phyloP scores from a whole-genome alignment of 768 basidiomycete genomes.

The Tylopilus plumbeoviolaceoides region DNA sequence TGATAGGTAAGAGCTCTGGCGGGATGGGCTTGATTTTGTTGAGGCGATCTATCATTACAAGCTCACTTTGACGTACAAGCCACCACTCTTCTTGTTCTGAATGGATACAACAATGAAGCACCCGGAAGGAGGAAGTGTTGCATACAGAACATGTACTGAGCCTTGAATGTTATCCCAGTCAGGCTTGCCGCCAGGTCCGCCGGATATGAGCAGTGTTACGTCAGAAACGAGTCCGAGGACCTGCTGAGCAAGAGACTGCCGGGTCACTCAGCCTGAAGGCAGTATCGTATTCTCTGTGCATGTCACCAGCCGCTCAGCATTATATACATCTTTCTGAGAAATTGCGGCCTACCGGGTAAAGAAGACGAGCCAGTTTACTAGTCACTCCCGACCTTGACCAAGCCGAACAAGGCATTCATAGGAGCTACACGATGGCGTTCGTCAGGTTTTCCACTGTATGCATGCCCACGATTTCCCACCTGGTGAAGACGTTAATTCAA shows the following conservation, averaged over 20 bases:
- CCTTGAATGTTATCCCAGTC: conserved; percentile 13
- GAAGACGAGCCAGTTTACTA: background rate
- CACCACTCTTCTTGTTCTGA: conserved; percentile 11
- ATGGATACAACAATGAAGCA: background rate
- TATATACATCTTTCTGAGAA: no score
- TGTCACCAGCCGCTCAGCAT: no score
- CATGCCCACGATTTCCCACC: background rate
- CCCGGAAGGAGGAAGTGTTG: background rate
- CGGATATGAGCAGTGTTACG: background rate
- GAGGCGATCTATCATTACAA: conserved; percentile 9
- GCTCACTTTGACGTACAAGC: conserved; percentile 11
- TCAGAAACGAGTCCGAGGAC: conserved; percentile 3
- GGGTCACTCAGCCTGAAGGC: conserved; percentile 9
- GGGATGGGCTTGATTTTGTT: conserved; percentile 13
- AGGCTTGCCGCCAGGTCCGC: conserved; percentile 10
- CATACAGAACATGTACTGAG: conserved; percentile 2
- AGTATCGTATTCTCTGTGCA: background rate
- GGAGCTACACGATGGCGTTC: background rate
- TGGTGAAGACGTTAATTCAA: background rate
- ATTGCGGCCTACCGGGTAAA: background rate
- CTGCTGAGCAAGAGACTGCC: conserved; percentile 2
- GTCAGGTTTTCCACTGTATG: background rate
- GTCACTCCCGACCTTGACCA: background rate
- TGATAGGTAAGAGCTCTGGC: conserved; percentile 9
- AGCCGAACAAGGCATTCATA: background rate